Conservation (phyloP, 1,284 basidiomycete species). For the Sporisorium exsertum region DNA sequence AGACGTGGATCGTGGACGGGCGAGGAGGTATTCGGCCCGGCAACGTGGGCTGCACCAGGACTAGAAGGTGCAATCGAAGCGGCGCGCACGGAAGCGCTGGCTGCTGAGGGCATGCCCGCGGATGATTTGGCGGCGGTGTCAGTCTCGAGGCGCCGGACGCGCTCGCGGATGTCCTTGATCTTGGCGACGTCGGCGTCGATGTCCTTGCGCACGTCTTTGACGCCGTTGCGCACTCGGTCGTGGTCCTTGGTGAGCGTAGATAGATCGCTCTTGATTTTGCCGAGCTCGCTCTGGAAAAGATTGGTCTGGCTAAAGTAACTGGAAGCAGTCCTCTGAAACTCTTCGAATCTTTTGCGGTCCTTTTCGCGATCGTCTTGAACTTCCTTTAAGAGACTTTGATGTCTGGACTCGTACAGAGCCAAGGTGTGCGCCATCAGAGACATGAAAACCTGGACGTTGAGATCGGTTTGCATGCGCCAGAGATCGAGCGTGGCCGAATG, state of each 20-base stretch:
- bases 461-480: conserved; percentile 16
- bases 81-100: not conserved
- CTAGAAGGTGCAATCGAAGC: conserved; percentile 16
- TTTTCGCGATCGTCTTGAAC: conserved; percentile 11
- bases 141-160: conserved; percentile 16
- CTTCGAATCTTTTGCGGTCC: conserved; percentile 13
- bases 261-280: conserved; percentile 13
- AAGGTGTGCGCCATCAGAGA: not conserved
- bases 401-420: conserved; percentile 9
- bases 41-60: not conserved
- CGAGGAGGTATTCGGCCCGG: conserved; percentile 2
- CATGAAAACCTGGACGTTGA: conserved; percentile 9
- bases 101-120: not conserved
- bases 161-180: conserved; percentile 16
- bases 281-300: conserved; percentile 18
- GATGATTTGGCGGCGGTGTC: not conserved
- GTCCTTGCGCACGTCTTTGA: conserved; percentile 16
- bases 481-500: conserved; percentile 5
- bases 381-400: conserved; percentile 13
- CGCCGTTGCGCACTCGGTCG: conserved; percentile 11
- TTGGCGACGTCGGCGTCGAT: conserved; percentile 36
- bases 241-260: conserved; percentile 10
- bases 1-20: conserved; percentile 11
- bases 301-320: conserved; percentile 1
- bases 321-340: not conserved